Evolutionary conservation across 1,284 basidiomycete genomes (phyloP).

Genomic region (Porogramme epimiltina): DNA sequence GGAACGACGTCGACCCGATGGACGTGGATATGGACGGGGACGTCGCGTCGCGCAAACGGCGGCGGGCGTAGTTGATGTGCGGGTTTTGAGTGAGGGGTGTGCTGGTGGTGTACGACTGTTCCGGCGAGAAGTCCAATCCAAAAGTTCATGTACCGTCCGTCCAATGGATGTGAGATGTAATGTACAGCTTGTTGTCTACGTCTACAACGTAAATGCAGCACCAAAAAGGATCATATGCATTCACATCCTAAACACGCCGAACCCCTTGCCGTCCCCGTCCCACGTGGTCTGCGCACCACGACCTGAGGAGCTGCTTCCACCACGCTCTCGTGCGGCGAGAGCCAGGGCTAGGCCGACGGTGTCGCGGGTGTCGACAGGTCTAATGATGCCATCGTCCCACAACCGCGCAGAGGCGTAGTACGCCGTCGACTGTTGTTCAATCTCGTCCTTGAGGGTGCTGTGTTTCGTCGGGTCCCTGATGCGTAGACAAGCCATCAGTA

Average conservation of each 20-base stretch:
- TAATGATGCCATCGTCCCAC: constrained; percentile 96
- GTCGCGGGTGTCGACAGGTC: constrained; percentile 88
- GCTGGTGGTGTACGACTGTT: not conserved
- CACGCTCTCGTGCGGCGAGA: constrained; percentile 58
- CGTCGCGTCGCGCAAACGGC: constrained; percentile 24
- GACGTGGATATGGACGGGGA: constrained; percentile 30
- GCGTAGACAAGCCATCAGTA: not conserved
- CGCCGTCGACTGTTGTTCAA: constrained; percentile 86
- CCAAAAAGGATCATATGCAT: not conserved
- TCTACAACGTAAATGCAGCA: not conserved
- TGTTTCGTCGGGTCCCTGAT: constrained; percentile 77
- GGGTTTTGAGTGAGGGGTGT: not conserved
- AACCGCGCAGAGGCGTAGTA: constrained; percentile 87
- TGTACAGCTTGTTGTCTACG: not conserved
- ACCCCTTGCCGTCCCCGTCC: constrained; percentile 76
- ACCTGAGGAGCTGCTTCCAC: constrained; percentile 22
- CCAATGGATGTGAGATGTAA: too few species aligned
- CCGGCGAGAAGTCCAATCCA: not conserved
- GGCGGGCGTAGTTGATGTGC: constrained; percentile 17
- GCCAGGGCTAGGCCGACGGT: constrained; percentile 85
- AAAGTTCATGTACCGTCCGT: not conserved
- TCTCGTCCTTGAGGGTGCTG: constrained; percentile 72
- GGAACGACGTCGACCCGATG: constrained; percentile 25
- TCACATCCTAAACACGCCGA: constrained; percentile 90
- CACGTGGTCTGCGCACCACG: constrained; percentile 51